Evolutionary conservation across 495 filamentous ascomycete species (phyloP).

Genomic region (Penicillium manginii): DNA sequence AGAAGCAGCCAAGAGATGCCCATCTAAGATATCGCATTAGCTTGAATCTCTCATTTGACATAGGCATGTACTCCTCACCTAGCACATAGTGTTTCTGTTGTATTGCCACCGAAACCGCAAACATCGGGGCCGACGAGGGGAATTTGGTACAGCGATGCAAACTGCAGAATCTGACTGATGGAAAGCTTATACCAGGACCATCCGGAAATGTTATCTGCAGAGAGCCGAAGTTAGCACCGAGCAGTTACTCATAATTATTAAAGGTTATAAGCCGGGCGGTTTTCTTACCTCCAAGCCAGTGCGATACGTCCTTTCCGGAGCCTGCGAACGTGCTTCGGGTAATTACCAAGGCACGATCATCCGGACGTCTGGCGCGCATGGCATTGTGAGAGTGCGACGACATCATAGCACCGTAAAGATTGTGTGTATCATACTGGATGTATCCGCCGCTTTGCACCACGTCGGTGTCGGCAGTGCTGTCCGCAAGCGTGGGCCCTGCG

Average conservation of each 20-base stretch:
- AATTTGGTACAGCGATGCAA: slow-evolving; percentile 74
- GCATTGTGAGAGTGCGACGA: slow-evolving; percentile 13
- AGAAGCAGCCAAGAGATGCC: slow-evolving; percentile 77
- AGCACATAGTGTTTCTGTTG: slow-evolving; percentile 67
- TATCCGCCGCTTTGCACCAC: slow-evolving; percentile 22
- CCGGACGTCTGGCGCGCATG: slow-evolving; percentile 20
- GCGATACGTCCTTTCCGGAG: slow-evolving; percentile 67
- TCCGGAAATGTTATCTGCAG: slow-evolving; percentile 15
- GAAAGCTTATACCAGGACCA: slow-evolving; percentile 67
- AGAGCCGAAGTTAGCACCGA: slow-evolving; percentile 1
- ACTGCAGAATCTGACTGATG: slow-evolving; percentile 70
- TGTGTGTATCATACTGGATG: slow-evolving; percentile 27
- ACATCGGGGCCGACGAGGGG: slow-evolving; percentile 80
- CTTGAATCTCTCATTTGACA: background rate
- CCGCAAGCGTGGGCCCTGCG: slow-evolving; percentile 18
- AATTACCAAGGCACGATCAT: slow-evolving; percentile 72
- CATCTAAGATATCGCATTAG: slow-evolving; percentile 37
- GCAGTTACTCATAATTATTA: background rate
- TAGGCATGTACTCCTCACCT: slow-evolving; percentile 30
- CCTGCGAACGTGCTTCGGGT: slow-evolving; percentile 76
- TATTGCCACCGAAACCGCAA: slow-evolving; percentile 71
- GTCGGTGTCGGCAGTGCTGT: slow-evolving; percentile 16
- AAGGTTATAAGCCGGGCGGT: too few relatives aligned
- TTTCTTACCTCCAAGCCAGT: slow-evolving; percentile 62
- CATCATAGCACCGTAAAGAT: slow-evolving; percentile 24